Percentiles rank a stretch among this genome's conserved stretches.
Conservation (phyloP, 2,329 filamentous ascomycete species). For the Ascochyta pisi region DNA sequence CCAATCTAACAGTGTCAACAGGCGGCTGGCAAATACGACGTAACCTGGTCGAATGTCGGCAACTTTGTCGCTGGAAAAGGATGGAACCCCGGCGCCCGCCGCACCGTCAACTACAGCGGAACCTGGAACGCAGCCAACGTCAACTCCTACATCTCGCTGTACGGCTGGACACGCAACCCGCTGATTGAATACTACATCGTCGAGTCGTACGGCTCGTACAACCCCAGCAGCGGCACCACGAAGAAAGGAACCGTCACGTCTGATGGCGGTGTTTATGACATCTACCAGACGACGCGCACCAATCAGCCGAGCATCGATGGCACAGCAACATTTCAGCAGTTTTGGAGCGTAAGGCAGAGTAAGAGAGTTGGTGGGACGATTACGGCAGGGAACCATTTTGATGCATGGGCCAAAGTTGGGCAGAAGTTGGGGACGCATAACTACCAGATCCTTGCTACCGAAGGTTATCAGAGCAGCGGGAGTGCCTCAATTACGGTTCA, state of each 20-base stretch:
- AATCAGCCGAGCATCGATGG: conserved; percentile 63
- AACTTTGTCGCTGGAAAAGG: conserved; percentile 66
- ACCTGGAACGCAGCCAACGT: conserved; percentile 55
- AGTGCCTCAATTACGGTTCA: conserved; percentile 56
- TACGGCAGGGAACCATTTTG: conserved; percentile 59
- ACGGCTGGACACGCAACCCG: conserved; percentile 63
- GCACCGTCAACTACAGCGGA: conserved; percentile 59
- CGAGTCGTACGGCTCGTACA: conserved; percentile 60
- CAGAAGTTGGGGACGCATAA: conserved; percentile 58
- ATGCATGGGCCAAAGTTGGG: conserved; percentile 60
- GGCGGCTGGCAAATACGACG: conserved; percentile 57
- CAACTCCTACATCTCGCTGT: conserved; percentile 63
- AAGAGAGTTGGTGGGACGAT: conserved; percentile 62
- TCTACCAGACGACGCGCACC: conserved; percentile 58
- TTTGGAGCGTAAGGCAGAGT: conserved; percentile 58
- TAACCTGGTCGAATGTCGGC: conserved; percentile 58
- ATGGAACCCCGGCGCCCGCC: conserved; percentile 57
- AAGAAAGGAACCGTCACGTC: conserved; percentile 59
- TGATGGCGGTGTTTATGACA: conserved; percentile 62
- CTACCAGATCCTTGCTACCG: conserved; percentile 64
- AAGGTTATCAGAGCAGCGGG: conserved; percentile 61
- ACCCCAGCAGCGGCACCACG: conserved; percentile 56
- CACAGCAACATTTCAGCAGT: conserved; percentile 62
- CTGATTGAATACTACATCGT: conserved; percentile 67
- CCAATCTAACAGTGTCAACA: neutral